These are phyloP conservation scores for Globisporangium barbulae DNA, from an alignment of 352 stramenopile species.

Conservation along the genomic window DNA sequence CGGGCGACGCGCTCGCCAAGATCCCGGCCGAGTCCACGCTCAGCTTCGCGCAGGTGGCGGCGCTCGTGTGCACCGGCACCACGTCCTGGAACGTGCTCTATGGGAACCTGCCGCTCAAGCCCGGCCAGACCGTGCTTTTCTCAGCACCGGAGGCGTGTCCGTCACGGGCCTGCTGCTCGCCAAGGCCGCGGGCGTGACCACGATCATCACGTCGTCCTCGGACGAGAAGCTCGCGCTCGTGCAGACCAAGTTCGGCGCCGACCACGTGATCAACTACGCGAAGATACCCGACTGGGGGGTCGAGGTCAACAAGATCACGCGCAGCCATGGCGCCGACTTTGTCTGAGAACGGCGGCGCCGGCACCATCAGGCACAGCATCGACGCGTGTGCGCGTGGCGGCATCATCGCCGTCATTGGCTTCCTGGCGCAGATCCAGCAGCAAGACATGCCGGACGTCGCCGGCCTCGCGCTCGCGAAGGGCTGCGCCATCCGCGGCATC, in stretches of 20 bases:
- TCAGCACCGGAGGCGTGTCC: constrained; percentile 26
- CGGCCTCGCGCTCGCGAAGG: constrained; percentile 19
- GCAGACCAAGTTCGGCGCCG: constrained; percentile 27
- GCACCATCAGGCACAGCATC: constrained; percentile 35
- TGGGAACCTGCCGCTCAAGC: constrained; percentile 13
- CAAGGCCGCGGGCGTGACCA: constrained; percentile 29
- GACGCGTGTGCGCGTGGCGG: constrained; percentile 23
- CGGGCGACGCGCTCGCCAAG: constrained; percentile 24
- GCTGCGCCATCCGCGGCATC: constrained; percentile 19
- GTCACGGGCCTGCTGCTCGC: constrained; percentile 27
- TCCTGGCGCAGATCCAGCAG: constrained; percentile 23
- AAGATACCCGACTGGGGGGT: constrained; percentile 28
- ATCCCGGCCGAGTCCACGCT: constrained; percentile 22
- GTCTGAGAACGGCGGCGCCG: constrained; percentile 31
- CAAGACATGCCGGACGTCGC: constrained; percentile 32
- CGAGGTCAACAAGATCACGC: constrained; percentile 22
- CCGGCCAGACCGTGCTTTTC: constrained; percentile 25
- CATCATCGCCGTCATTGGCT: constrained; percentile 27
- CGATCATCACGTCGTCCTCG: constrained; percentile 30
- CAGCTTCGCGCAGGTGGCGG: constrained; percentile 23
- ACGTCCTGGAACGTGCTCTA: constrained; percentile 32
- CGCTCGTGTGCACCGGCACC: constrained; percentile 24
- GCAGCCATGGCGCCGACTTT: constrained; percentile 27
- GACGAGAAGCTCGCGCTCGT: constrained; percentile 27
- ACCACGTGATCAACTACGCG: constrained; percentile 33